Evolutionary conservation across 371 early-diverging fungal species (phyloP).

Genomic region (Rhizopus arrhizus): DNA sequence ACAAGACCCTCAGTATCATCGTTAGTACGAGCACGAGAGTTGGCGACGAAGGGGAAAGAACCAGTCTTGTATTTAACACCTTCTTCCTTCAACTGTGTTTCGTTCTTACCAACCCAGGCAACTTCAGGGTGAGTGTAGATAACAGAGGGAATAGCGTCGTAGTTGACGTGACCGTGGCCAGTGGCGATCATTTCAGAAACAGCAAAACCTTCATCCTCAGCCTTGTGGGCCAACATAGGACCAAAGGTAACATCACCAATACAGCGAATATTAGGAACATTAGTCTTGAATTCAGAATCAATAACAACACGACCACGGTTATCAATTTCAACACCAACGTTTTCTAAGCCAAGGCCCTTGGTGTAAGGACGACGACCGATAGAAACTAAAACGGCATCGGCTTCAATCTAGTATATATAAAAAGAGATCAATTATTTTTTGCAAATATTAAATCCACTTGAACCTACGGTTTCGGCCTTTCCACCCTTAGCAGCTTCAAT

Average conservation of each 20-base stretch:
- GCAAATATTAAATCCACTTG: background rate
- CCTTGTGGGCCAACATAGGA: constrained; percentile 99
- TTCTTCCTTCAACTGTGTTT: constrained; percentile 87
- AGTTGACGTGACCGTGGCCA: constrained; percentile 97
- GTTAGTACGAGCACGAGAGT: constrained; percentile 97
- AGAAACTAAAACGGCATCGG: constrained; percentile 91
- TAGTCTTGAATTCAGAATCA: constrained; percentile 89
- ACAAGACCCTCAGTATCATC: constrained; percentile 93
- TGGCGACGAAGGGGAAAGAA: constrained; percentile 94
- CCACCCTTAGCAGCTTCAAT: constrained; percentile 91
- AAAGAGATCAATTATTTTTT: background rate
- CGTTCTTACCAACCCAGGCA: constrained; percentile 98
- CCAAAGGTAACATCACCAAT: constrained; percentile 97
- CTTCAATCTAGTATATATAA: constrained; percentile 65
- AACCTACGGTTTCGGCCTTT: constrained; percentile 71
- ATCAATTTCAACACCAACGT: constrained; percentile 87
- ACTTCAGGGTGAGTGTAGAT: constrained; percentile 99
- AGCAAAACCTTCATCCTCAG: constrained; percentile 98
- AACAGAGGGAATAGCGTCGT: constrained; percentile 96
- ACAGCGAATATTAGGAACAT: constrained; percentile 86
- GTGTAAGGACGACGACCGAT: constrained; percentile 97
- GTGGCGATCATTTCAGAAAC: constrained; percentile 91
- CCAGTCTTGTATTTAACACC: constrained; percentile 89
- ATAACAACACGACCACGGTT: constrained; percentile 87
- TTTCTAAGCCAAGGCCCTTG: constrained; percentile 87